phyloP scores from a whole-genome alignment of 2,329 filamentous ascomycete species.

The Geosmithia morbida region DNA sequence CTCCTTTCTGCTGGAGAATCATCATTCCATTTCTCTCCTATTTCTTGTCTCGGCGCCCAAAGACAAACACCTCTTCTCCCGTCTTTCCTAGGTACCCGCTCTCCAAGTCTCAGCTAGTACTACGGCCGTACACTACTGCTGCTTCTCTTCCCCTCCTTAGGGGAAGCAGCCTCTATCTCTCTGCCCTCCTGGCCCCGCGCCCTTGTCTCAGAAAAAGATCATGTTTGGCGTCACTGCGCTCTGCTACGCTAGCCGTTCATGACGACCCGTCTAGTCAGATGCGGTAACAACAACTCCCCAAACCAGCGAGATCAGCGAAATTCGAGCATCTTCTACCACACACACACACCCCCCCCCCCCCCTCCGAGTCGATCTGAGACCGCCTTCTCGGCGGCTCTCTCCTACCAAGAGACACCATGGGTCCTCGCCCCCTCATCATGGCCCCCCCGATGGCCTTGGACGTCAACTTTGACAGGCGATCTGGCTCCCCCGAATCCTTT shows the following conservation, averaged over 20 bases:
- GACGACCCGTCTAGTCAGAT: neutral
- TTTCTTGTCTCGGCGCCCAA: neutral
- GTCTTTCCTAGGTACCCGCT: too few relatives aligned
- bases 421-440: neutral
- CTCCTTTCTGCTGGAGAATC: neutral
- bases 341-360: too few relatives aligned
- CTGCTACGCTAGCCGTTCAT: neutral
- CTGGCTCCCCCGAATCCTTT: conserved; percentile 11
- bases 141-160: neutral
- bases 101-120: too few relatives aligned
- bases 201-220: neutral
- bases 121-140: neutral
- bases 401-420: neutral
- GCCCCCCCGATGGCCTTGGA: neutral
- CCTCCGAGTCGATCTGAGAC: too few relatives aligned
- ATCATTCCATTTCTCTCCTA: neutral
- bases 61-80: neutral
- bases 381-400: too few relatives aligned
- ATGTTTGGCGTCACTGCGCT: neutral
- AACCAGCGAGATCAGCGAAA: too few relatives aligned
- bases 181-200: neutral
- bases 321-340: too few relatives aligned
- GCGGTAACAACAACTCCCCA: too few relatives aligned
- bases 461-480: conserved; percentile 9
- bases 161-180: neutral